Evolutionary conservation across 176 grass and related monocot genomes (phyloP).

Genomic region (Phragmites australis): DNA sequence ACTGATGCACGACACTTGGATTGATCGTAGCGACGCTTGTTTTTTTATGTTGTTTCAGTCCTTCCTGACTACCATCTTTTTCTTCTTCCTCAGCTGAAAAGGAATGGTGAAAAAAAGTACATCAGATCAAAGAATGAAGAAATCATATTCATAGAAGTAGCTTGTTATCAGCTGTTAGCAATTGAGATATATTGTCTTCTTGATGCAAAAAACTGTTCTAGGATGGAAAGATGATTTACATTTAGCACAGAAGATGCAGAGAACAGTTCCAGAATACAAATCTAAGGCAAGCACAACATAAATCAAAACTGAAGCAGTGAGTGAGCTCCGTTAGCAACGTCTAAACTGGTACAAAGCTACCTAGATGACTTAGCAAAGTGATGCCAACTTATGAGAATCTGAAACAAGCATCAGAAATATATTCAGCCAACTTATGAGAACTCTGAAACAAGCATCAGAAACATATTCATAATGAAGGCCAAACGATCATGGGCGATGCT

Average conservation of each 20-base stretch:
- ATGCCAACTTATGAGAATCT: too few species aligned
- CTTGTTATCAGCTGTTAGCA: background rate
- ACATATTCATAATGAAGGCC: background rate
- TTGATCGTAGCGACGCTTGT: background rate
- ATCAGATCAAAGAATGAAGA: background rate
- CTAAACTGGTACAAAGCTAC: background rate
- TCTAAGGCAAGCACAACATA: background rate
- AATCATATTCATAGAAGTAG: background rate
- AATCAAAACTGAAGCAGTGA: background rate
- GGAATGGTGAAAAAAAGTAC: background rate
- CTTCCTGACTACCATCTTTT: background rate
- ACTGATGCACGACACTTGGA: background rate
- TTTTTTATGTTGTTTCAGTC: background rate
- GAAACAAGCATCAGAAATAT: too few species aligned
- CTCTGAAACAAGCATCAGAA: background rate
- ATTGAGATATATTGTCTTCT: background rate
- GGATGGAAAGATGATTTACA: background rate
- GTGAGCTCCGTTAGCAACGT: background rate
- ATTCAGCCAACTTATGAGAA: too few species aligned
- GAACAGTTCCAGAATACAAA: background rate
- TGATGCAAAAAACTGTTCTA: background rate
- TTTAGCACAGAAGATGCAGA: background rate
- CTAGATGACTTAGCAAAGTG: background rate
- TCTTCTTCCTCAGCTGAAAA: conserved; percentile 16
- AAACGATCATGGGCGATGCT: background rate